Evolutionary conservation across 2,329 filamentous ascomycete genomes (phyloP).

Genomic region (Allantophomopsis cytisporea): DNA sequence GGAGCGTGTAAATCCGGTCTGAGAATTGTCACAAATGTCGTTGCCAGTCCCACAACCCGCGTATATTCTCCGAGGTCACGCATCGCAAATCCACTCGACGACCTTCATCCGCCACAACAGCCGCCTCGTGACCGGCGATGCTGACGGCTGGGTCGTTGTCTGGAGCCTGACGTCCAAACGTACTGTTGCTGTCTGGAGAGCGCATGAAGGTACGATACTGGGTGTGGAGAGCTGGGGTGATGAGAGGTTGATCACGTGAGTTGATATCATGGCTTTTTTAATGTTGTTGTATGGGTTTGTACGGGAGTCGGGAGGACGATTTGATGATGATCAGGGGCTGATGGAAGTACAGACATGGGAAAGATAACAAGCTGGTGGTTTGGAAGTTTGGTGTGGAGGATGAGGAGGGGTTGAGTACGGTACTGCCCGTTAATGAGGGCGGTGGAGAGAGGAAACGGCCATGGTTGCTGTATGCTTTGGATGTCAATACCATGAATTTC

Average conservation of each 20-base stretch:
- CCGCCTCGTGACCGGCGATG: conserved; percentile 74
- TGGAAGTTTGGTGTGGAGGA: conserved; percentile 59
- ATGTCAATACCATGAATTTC: conserved; percentile 92
- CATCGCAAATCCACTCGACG: conserved; percentile 64
- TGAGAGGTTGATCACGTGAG: conserved; percentile 75
- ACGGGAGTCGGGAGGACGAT: background rate
- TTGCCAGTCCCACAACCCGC: conserved; percentile 15
- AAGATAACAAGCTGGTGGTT: conserved; percentile 74
- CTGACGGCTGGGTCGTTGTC: conserved; percentile 74
- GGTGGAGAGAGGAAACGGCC: conserved; percentile 43
- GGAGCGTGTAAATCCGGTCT: too few species aligned
- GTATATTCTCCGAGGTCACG: conserved; percentile 74
- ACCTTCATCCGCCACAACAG: conserved; percentile 60
- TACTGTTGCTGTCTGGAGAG: conserved; percentile 72
- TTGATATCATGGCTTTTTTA: conserved; percentile 10
- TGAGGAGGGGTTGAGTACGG: conserved; percentile 50
- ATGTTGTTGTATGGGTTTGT: background rate
- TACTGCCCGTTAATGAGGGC: conserved; percentile 55
- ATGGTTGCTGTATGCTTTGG: conserved; percentile 72
- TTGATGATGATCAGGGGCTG: background rate
- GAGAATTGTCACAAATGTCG: conserved; percentile 8
- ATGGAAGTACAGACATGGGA: conserved; percentile 54
- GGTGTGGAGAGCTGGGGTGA: conserved; percentile 57
- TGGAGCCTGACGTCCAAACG: conserved; percentile 80
- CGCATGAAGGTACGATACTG: conserved; percentile 67